These are phyloP conservation scores for Penicillium argentinense DNA, from an alignment of 495 filamentous ascomycete genomes.

Conservation along the genomic window DNA sequence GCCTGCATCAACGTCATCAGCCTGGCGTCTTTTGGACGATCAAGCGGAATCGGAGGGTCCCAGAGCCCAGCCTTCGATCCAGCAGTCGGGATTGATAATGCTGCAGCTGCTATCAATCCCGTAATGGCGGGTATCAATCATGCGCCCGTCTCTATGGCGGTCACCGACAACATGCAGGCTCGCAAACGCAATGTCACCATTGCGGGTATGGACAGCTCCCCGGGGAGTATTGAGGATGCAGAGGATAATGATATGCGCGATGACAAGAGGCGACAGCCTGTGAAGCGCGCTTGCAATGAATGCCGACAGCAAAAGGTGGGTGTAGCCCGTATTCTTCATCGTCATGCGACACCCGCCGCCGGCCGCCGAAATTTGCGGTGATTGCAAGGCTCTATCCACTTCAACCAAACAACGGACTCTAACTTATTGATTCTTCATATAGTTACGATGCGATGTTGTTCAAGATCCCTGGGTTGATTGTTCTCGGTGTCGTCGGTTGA, in stretches of 20 bases:
- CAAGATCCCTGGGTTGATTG: slow-evolving; percentile 82
- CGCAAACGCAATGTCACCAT: slow-evolving; percentile 48
- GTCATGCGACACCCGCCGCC: slow-evolving; percentile 3
- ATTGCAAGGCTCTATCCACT: not conserved
- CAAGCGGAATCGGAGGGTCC: slow-evolving; percentile 38
- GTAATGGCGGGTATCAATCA: slow-evolving; percentile 46
- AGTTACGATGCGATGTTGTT: slow-evolving; percentile 89
- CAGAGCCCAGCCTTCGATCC: slow-evolving; percentile 31
- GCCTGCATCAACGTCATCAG: slow-evolving; percentile 30
- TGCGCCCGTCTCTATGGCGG: slow-evolving; percentile 33
- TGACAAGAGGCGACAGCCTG: slow-evolving; percentile 67
- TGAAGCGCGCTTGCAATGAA: slow-evolving; percentile 91
- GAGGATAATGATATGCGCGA: slow-evolving; percentile 57
- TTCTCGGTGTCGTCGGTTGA: slow-evolving; percentile 79
- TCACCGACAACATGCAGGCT: slow-evolving; percentile 33
- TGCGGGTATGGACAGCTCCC: slow-evolving; percentile 63
- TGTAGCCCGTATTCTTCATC: not conserved
- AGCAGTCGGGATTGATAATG: slow-evolving; percentile 35
- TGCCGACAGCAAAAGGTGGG: slow-evolving; percentile 91
- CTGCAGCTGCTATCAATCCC: slow-evolving; percentile 39
- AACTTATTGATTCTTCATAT: slow-evolving; percentile 10
- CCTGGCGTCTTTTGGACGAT: slow-evolving; percentile 41
- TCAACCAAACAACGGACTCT: not conserved
- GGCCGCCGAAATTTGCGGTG: not conserved
- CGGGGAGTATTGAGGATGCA: slow-evolving; percentile 67